These are phyloP conservation scores for Rhizoclosmatium sp. DNA, from an alignment of 192 early-diverging fungal genomes.

Conservation along the genomic window DNA sequence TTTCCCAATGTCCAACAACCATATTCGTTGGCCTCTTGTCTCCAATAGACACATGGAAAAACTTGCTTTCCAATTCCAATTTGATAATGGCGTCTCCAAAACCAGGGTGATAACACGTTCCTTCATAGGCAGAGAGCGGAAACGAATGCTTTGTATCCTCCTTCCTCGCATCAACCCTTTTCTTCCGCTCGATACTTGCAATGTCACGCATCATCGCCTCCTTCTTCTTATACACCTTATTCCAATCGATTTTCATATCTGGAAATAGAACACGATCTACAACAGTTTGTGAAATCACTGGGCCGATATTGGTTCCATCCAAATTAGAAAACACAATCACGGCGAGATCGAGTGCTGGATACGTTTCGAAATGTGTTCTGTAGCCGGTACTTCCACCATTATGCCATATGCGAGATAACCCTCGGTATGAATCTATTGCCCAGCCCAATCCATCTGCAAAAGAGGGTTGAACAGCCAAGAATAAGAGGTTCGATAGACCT, in stretches of 20 bases:
- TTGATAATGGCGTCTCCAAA: not conserved
- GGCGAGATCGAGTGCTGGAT: constrained; percentile 2
- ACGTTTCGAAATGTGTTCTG: not conserved
- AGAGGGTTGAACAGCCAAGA: not conserved
- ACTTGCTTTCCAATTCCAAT: not conserved
- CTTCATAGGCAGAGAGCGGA: not conserved
- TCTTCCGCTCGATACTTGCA: not conserved
- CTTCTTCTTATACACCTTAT: too few species aligned
- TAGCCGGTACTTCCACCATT: not conserved
- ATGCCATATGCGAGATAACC: constrained; percentile 6
- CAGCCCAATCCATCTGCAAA: constrained; percentile 26
- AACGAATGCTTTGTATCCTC: not conserved
- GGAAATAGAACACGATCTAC: constrained; percentile 5
- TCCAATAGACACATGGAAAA: not conserved
- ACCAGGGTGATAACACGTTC: not conserved
- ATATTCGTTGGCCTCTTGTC: not conserved
- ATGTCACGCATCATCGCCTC: not conserved
- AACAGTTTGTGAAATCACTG: not conserved
- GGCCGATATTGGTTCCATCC: not conserved
- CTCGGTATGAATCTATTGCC: constrained; percentile 15
- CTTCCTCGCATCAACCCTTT: not conserved
- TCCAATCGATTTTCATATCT: not conserved
- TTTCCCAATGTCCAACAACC: constrained; percentile 18
- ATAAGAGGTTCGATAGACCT: not conserved
- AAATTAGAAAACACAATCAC: constrained; percentile 15